Base-by-base conservation (phyloP, 2,329 filamentous ascomycete genomes). In the Exophiala spinifera region DNA sequence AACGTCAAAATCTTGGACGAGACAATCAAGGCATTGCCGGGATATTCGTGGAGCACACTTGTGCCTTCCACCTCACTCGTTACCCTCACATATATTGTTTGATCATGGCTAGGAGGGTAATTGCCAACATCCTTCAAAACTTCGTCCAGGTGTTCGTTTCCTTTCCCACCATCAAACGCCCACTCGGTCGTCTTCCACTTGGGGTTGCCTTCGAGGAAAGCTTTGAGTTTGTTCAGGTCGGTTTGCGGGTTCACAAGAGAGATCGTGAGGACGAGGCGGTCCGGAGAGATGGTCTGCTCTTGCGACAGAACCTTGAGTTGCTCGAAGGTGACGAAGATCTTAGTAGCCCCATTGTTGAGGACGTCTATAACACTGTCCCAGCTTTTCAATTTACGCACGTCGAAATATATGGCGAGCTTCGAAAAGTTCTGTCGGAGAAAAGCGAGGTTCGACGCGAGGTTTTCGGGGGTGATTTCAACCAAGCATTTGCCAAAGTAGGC, bases 261-360 rank as follows among this genome's bases (percentile, higher is more conserved):
- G 31, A 84, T 69, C 7, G 75, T 76, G 31, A 84, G 72, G 7
- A 84, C 78, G n/a, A 87, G 69, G 45, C 84, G 75, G 52, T 78
- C 76, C 7, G 78, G 75, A 11, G 73, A 71, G 40, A 85, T 73
- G 25, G 78, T 77, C 62, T 78, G 71, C 61, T 78, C 72, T 46
- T 74, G 63, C 48, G 78, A 72, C 40, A 87, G 71, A 15, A 74
- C 70, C 37, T 77, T 75, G 49, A 95, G 75, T 68, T 90, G 87
- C 53, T 84, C 79, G 45, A 85, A 80, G 15, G 81, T 80, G 47
- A 96, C 88, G 69, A 97, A 94, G 59, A 94, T 86, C 69, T 87
- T 94, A 49, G 85, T 82, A 5, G 91, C 90, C 56, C 94, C 94
- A 60, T 85, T 82, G 69, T 99, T 89, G 52, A 99, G 83, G 33